These are phyloP conservation scores for Eucalyptus marginata DNA, from an alignment of 345 rosid species.

Conservation along the genomic window DNA sequence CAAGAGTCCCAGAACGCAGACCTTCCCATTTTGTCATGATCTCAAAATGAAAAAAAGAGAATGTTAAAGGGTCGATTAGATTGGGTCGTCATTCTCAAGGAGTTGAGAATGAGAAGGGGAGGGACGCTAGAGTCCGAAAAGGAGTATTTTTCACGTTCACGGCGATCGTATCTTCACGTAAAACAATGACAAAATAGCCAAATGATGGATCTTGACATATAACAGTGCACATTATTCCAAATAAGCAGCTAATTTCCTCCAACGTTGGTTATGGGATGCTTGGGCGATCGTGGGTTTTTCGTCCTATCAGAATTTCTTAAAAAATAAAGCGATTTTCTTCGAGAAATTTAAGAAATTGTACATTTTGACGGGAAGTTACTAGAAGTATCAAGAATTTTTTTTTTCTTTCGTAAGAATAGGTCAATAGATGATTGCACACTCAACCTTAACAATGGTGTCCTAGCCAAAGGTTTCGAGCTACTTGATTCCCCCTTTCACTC, in stretches of 20 bases:
- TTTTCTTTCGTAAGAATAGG: no score
- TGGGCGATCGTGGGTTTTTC: background rate
- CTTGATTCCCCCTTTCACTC: background rate
- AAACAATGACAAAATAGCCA: background rate
- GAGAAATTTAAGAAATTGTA: background rate
- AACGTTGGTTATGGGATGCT: background rate
- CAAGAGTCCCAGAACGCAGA: background rate
- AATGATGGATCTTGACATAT: background rate
- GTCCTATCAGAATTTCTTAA: background rate
- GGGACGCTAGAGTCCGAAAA: background rate
- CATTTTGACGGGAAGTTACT: background rate
- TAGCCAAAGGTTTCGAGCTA: background rate
- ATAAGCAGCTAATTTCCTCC: background rate
- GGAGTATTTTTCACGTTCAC: background rate
- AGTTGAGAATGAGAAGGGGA: background rate
- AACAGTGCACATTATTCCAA: background rate
- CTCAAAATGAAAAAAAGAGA: background rate
- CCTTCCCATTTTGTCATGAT: background rate
- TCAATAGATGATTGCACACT: background rate
- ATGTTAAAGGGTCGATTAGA: background rate
- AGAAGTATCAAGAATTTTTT: background rate
- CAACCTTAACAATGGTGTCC: background rate
- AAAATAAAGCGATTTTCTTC: background rate
- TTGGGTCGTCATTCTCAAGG: background rate
- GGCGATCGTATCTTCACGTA: background rate